Conservation (phyloP, 2,329 filamentous ascomycete species). For the Cladophialophora carrionii region DNA sequence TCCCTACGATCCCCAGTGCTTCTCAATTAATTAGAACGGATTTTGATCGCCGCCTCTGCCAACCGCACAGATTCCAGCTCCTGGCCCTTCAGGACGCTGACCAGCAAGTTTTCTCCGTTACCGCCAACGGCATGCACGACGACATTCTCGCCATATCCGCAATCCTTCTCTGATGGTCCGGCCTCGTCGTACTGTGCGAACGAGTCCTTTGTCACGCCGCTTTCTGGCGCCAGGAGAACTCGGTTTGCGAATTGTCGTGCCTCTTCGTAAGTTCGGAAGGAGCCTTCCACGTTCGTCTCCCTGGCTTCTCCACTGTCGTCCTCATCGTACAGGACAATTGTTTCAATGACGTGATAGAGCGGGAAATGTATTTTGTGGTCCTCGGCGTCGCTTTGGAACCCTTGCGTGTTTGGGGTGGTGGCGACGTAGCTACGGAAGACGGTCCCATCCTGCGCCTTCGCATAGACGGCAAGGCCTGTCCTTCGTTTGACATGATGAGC, state of each 20-base stretch:
- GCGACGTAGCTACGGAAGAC: slow-evolving; percentile 40
- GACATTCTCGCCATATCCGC: slow-evolving; percentile 43
- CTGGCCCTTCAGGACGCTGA: slow-evolving; percentile 40
- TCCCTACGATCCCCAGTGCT: background rate
- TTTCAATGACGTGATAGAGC: slow-evolving; percentile 41
- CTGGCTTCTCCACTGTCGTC: slow-evolving; percentile 35
- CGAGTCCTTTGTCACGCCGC: slow-evolving; percentile 37
- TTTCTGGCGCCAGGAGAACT: slow-evolving; percentile 35
- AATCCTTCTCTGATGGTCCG: slow-evolving; percentile 38
- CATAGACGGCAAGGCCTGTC: slow-evolving; percentile 38
- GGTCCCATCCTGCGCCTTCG: slow-evolving; percentile 39
- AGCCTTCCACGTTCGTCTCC: slow-evolving; percentile 38
- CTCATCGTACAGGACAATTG: slow-evolving; percentile 37
- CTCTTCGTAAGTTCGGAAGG: slow-evolving; percentile 38
- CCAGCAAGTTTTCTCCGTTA: slow-evolving; percentile 40
- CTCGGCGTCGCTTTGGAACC: slow-evolving; percentile 28
- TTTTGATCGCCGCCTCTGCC: slow-evolving; percentile 32
- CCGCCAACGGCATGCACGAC: slow-evolving; percentile 40
- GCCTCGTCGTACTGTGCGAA: slow-evolving; percentile 41
- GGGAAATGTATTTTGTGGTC: slow-evolving; percentile 38
- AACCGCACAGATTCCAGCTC: slow-evolving; percentile 40
- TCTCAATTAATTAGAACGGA: slow-evolving; percentile 27
- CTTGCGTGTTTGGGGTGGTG: slow-evolving; percentile 35
- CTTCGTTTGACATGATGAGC: slow-evolving; percentile 30
- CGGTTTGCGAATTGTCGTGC: slow-evolving; percentile 38